phyloP scores from a whole-genome alignment of 2,329 filamentous ascomycete species.

The Eurotiales sp. region DNA sequence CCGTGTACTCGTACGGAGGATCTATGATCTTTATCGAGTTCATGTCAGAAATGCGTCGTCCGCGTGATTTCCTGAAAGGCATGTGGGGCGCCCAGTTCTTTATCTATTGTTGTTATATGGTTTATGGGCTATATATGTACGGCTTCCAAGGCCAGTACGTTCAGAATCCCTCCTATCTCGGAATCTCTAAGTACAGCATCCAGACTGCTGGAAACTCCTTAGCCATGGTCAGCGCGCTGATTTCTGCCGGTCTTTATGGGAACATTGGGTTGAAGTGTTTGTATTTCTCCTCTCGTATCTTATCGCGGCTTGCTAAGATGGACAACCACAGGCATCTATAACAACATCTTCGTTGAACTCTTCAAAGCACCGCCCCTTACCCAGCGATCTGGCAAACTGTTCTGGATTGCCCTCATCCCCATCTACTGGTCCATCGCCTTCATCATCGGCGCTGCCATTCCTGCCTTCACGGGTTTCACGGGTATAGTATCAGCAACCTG shows the following conservation, averaged over 20 bases:
- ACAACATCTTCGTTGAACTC: constrained; percentile 40
- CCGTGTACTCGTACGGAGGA: constrained; percentile 58
- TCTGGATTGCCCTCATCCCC: constrained; percentile 35
- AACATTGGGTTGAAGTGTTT: constrained; percentile 39
- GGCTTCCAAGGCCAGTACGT: constrained; percentile 12
- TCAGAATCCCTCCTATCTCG: constrained; percentile 6
- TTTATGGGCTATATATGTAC: constrained; percentile 8
- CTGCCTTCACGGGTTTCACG: constrained; percentile 37
- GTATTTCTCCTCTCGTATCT: background rate
- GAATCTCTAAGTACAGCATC: constrained; percentile 24
- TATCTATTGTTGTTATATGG: constrained; percentile 32
- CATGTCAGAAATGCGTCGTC: constrained; percentile 51
- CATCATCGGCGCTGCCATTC: constrained; percentile 42
- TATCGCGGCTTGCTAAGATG: too few species aligned
- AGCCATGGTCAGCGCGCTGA: constrained; percentile 27
- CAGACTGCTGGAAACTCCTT: constrained; percentile 28
- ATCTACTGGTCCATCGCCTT: constrained; percentile 45
- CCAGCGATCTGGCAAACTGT: constrained; percentile 34
- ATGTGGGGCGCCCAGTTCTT: constrained; percentile 44
- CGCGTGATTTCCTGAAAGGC: constrained; percentile 48
- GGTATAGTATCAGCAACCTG: constrained; percentile 41
- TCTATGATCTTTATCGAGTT: constrained; percentile 57
- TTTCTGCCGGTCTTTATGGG: constrained; percentile 36
- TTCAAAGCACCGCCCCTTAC: constrained; percentile 39
- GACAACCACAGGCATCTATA: constrained; percentile 44